phyloP scores from a whole-genome alignment of 164 flowering plant genomes.

The Cinnamomum micranthum region DNA sequence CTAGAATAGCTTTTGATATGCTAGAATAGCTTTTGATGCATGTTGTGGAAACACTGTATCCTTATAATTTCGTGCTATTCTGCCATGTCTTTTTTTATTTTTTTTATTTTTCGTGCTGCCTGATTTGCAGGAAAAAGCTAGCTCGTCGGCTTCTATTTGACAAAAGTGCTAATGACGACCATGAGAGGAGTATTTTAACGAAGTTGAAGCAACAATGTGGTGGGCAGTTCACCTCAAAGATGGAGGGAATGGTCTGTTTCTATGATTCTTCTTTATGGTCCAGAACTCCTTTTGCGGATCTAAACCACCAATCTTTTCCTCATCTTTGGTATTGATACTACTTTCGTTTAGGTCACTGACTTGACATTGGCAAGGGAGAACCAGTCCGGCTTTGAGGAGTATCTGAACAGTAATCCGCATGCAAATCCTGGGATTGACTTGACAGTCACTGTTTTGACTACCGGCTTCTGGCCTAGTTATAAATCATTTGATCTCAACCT shows the following conservation, averaged over 20 bases:
- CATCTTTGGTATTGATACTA: not conserved
- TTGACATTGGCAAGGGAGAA: constrained; percentile 83
- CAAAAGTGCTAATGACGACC: constrained; percentile 94
- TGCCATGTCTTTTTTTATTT: constrained; percentile 1
- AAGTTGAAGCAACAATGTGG: constrained; percentile 96
- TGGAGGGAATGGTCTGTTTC: constrained; percentile 91
- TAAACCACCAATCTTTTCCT: not conserved
- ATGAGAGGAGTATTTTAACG: constrained; percentile 84
- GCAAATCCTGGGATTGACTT: constrained; percentile 85
- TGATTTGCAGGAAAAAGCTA: constrained; percentile 70
- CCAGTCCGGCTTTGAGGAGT: constrained; percentile 72
- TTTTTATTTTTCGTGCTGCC: not conserved
- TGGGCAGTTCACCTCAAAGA: constrained; percentile 96
- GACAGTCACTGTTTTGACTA: constrained; percentile 86
- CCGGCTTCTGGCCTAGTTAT: constrained; percentile 96
- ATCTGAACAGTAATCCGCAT: constrained; percentile 43
- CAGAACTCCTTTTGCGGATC: not conserved
- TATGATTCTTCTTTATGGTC: not conserved
- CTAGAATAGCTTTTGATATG: not conserved
- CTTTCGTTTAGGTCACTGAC: constrained; percentile 63
- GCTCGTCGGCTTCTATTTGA: constrained; percentile 89
- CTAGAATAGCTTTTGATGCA: not conserved
- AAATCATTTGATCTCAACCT: constrained; percentile 86
- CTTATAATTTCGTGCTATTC: not conserved
- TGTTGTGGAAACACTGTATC: too few species aligned